Conservation (phyloP, 2,329 filamentous ascomycete species). For the Rutstroemia sp. region DNA sequence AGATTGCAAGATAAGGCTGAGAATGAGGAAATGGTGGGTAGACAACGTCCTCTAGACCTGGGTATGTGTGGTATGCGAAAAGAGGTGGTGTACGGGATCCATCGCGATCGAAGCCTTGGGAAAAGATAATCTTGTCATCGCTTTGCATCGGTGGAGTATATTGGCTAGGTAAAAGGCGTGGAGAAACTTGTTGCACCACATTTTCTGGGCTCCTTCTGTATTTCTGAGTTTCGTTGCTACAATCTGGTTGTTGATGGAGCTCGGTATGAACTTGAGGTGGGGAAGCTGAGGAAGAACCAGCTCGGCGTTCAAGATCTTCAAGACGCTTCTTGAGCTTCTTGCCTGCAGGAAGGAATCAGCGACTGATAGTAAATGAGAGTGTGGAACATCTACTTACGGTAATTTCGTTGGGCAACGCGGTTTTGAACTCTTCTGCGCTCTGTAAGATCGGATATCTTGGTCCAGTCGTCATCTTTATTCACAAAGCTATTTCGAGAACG, state of each 20-base stretch:
- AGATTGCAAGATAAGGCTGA: constrained; percentile 45
- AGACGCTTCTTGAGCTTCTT: constrained; percentile 89
- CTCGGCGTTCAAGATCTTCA: constrained; percentile 75
- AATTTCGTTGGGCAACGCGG: constrained; percentile 94
- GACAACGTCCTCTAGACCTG: constrained; percentile 56
- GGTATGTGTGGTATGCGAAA: constrained; percentile 60
- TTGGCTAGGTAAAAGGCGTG: constrained; percentile 41
- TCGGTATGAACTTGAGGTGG: constrained; percentile 46
- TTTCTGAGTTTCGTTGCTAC: constrained; percentile 25
- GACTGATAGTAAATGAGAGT: not conserved
- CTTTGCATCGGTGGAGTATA: constrained; percentile 54
- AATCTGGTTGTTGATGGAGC: constrained; percentile 30
- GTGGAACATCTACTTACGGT: constrained; percentile 56
- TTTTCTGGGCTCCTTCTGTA: constrained; percentile 25
- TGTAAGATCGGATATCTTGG: constrained; percentile 94
- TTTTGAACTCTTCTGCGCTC: constrained; percentile 94
- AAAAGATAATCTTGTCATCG: constrained; percentile 62
- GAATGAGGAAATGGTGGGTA: constrained; percentile 51
- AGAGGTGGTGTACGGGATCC: constrained; percentile 65
- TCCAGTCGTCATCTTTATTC: constrained; percentile 97
- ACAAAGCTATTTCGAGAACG: constrained; percentile 92
- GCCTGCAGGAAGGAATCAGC: constrained; percentile 42
- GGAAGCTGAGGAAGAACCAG: constrained; percentile 53
- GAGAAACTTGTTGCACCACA: constrained; percentile 33
- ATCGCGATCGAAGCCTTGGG: constrained; percentile 58